phyloP scores from a whole-genome alignment of 2,329 filamentous ascomycete genomes.

The Aureobasidium vineae region DNA sequence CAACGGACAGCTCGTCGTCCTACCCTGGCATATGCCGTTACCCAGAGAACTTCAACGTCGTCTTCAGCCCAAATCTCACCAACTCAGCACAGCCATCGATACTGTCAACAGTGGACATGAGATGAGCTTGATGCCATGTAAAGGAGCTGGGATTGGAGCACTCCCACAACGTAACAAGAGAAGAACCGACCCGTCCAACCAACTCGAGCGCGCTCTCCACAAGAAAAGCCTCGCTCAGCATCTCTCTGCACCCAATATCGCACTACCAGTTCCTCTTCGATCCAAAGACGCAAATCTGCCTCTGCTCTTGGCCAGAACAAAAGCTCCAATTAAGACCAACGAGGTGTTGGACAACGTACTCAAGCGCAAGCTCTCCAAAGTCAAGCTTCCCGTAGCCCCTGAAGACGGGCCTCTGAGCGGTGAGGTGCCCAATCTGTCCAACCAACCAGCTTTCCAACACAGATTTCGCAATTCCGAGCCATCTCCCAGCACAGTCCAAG shows the following conservation, averaged over 20 bases:
- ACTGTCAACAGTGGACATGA: not conserved
- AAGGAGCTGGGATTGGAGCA: not conserved
- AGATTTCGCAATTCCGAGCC: not conserved
- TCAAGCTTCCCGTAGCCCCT: not conserved
- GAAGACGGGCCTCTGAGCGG: not conserved
- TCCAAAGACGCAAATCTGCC: not conserved
- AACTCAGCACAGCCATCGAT: not conserved
- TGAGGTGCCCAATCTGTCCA: not conserved
- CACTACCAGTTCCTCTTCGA: not conserved
- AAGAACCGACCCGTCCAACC: not conserved
- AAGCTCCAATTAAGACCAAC: too few species aligned
- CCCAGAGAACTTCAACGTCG: not conserved
- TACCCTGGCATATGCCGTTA: conserved; percentile 7
- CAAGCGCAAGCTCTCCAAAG: conserved; percentile 4
- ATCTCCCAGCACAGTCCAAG: not conserved
- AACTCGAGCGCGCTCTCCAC: conserved; percentile 5
- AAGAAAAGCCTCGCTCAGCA: not conserved
- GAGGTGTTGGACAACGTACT: not conserved
- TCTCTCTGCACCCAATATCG: not conserved
- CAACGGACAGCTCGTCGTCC: not conserved
- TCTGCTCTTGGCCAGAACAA: not conserved
- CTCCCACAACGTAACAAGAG: not conserved
- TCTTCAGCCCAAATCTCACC: not conserved
- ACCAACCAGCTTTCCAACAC: not conserved
- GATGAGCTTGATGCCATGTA: not conserved